Evolutionary conservation across 1,284 basidiomycete genomes (phyloP), one percentile per base, ranked within the genome.

Genomic region (Ustilago cynodontis): DNA sequence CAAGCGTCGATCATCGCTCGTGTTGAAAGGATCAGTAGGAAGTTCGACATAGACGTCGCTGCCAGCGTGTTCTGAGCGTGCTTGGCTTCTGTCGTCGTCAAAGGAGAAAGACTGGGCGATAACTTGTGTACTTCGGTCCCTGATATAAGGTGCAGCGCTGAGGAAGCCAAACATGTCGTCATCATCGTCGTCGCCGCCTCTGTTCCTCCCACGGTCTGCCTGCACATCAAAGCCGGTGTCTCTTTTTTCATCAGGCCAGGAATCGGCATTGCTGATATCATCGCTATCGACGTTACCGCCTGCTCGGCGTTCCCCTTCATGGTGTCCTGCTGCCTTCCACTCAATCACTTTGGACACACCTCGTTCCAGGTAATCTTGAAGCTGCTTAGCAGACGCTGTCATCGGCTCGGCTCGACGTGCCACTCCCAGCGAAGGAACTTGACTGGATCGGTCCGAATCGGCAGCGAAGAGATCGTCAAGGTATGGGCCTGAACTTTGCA

Each of bases 331-430:
- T 16, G 67, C 73, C 45, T 67, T 76, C 73, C 73, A 76, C n/a
- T 60, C 73, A n/a, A 33, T 57, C 29, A 76, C 73, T 50, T 76
- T 76, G 50, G 39, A 45, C 6, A 76, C 68, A n/a, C 73, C 73
- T 22, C 18, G 60, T 13, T 67, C 54, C 52, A 65, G 64, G 22
- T 71, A 68, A 18, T 70, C 58, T 14, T 56, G 57, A 52, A 76
- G 50, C 58, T 53, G 47, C 49, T 61, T 45, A 20, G 35, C 53
- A 6, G 71, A 64, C 6, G 43, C 58, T n/a, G 52, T 56, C 16
- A 68, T 13, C 1, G 50, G 26, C 18, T 45, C 56, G 2, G 66
- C 51, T 37, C 72, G 67, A 31, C 72, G 72, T 2, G 56, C 67
- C 6, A 62, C 50, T 11, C 72, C 72, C 2, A 67, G 72, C 39